Percentiles rank a stretch among this genome's conserved stretches.
phyloP scores from a whole-genome alignment of 345 rosid genomes.

The Salix purpurea region DNA sequence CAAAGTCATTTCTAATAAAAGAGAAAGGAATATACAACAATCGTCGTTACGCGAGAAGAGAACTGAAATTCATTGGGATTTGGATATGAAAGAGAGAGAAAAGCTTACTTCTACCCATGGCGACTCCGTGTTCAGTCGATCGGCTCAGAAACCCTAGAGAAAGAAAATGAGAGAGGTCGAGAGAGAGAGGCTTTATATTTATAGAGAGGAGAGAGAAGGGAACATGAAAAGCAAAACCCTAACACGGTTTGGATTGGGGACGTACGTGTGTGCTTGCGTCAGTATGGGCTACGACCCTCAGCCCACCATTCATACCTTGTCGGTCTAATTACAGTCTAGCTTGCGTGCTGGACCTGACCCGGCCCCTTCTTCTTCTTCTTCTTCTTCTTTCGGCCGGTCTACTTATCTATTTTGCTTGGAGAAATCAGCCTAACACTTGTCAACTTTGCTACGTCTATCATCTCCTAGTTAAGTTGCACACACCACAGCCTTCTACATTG shows the following conservation, averaged over 20 bases:
- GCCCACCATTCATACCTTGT: background rate
- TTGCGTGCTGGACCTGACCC: too few species aligned
- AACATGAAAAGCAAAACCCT: background rate
- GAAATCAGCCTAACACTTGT: too few species aligned
- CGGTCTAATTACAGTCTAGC: background rate
- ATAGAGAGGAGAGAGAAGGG: background rate
- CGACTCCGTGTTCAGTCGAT: constrained; percentile 5
- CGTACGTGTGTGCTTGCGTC: constrained; percentile 20
- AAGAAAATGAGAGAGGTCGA: background rate
- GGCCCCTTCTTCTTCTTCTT: too few species aligned
- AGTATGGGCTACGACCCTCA: background rate
- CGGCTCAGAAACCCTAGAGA: background rate
- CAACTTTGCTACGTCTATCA: too few species aligned
- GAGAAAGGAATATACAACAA: background rate
- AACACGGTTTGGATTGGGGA: background rate
- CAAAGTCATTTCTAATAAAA: background rate
- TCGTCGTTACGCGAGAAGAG: too few species aligned
- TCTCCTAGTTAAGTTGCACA: too few species aligned
- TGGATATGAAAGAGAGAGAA: background rate
- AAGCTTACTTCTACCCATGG: constrained; percentile 56
- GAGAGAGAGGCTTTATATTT: background rate
- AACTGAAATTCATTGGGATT: too few species aligned
- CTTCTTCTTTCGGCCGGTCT: too few species aligned
- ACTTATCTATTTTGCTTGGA: too few species aligned
- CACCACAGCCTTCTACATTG: too few species aligned